Evolutionary conservation across 768 basidiomycete species (phyloP), one percentile per base, ranked within the genome.

Genomic region (Lactarius sanguifluus): DNA sequence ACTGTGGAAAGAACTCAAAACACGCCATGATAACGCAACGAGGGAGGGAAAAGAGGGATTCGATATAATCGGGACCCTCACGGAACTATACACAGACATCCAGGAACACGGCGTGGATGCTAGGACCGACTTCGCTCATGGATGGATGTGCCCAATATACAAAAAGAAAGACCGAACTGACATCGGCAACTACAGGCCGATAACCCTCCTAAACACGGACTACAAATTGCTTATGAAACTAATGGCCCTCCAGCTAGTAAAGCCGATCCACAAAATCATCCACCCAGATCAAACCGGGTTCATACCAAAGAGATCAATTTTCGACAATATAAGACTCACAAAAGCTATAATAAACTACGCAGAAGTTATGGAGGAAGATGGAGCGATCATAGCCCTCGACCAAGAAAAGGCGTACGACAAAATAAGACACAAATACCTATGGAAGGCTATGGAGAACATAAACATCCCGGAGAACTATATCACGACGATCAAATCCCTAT

Each of bases 1-100:
- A 15, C 40, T 68, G 12, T 68, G 63, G 67, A 68, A 68, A 9
- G 10, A 10, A 4, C 67, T 68, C 0, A 5, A 59, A 1, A 20
- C 3, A 16, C 7, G 3, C 2, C 25, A 67, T 1, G 12, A 43
- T 0, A 5, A 30, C 6, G 47, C 28, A 2, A n/a, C 4, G 0
- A 56, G 8, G 2, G 23, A 9, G 1, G 30, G 52, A 0, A 57
- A 41, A 25, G 9, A 16, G 0, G n/a, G 45, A 1, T 63, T 69
- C 23, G 3, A 32, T 1, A 32, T 32, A 32, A 5, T 32, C 0
- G 32, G 32, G 8, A 1, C 1, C 32, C 32, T 32, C 8, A 32
- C 32, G 5, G 32, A 32, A 7, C 32, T 32, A 4, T 32, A 5
- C 32, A 32, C 5, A 0, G 32, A 32, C 32, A 32, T 32, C 32